Percentiles rank a stretch among this genome's conserved stretches.
phyloP scores from a whole-genome alignment of 2,329 filamentous ascomycete species.

The Dichotomopilus funicola region DNA sequence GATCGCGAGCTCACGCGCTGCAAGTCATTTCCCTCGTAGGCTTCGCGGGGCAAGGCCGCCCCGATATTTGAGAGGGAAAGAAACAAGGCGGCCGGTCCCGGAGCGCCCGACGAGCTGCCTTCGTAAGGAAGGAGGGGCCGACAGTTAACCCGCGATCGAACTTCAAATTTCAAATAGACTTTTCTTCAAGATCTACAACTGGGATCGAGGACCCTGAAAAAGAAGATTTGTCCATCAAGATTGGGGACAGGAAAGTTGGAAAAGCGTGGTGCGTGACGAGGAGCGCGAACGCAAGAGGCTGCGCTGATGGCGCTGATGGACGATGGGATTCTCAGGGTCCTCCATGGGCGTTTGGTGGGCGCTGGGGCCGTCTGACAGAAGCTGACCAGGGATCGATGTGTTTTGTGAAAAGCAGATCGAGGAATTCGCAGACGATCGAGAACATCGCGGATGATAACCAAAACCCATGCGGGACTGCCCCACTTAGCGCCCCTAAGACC shows the following conservation, averaged over 20 bases:
- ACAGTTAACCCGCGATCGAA: too few relatives aligned
- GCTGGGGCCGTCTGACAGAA: background rate
- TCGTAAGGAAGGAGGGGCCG: too few relatives aligned
- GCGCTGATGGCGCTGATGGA: background rate
- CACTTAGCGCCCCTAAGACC: conserved; percentile 7
- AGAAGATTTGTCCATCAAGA: too few relatives aligned
- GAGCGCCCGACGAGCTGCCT: too few relatives aligned
- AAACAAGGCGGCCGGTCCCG: too few relatives aligned
- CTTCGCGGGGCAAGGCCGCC: background rate
- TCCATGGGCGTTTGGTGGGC: background rate
- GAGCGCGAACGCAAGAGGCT: too few relatives aligned
- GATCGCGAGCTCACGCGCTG: background rate
- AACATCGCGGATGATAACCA: conserved; percentile 4
- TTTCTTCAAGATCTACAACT: too few relatives aligned
- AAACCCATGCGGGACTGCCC: conserved; percentile 13
- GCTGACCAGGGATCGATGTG: conserved; percentile 9
- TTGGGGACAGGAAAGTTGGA: too few relatives aligned
- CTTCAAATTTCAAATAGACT: too few relatives aligned
- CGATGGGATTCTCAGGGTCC: conserved; percentile 10
- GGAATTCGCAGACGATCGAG: conserved; percentile 21
- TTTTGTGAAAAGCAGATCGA: conserved; percentile 16
- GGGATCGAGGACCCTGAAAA: too few relatives aligned
- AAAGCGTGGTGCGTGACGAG: too few relatives aligned
- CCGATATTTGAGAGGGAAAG: background rate
- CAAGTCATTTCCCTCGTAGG: background rate